Evolutionary conservation across 805 yeast genomes (phyloP), one percentile per base, ranked within the genome.

Genomic region (Starmerella potacharoeniae): DNA sequence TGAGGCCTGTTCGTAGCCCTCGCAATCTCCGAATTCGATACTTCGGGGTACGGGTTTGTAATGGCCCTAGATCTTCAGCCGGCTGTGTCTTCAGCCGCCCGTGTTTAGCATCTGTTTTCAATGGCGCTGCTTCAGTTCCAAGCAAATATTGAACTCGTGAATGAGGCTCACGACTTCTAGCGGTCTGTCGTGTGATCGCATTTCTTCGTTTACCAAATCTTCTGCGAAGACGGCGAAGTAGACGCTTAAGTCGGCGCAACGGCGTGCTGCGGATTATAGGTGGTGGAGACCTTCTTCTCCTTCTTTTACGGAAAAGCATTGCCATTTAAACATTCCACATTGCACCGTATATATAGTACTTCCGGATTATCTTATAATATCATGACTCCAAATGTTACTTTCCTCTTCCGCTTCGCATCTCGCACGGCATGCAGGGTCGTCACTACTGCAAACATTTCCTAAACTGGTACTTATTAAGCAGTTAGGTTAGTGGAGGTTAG

Each of bases 211-310:
- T 37, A n/a, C 46, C 46, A 30, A 29, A 28, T 4, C 22, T 6
- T 34, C 34, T 14, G 6, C 16, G 34, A 7, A 43, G 16, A 11
- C 49, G 13, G 11, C 49, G 37, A 11, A 54, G 10, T 9, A 55
- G 6, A 1, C 47, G 47, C 11, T 14, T 11, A 3, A 58, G 11
- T 3, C 54, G 37, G 29, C 53, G 46, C 47, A 49, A 40, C 3
- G 54, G 35, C 7, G 60, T 59, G n/a, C 30, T 43, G 29, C 60
- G 55, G 22, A 58, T 52, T 1, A 30, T 29, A 4, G 59, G 60
- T 6, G 58, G 60, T 5, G 61, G 61, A 7, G 40, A 39, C 13
- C 45, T 30, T 14, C 52, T 53, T 1, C 52, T 49, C 8, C 44
- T 41, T n/a, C 41, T 29, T 13, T 51, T 51, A 2, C 52, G 53